Evolutionary conservation across 352 stramenopile species (phyloP), one percentile per base, ranked within the genome.

Genomic region (Pythium aphanidermatum): DNA sequence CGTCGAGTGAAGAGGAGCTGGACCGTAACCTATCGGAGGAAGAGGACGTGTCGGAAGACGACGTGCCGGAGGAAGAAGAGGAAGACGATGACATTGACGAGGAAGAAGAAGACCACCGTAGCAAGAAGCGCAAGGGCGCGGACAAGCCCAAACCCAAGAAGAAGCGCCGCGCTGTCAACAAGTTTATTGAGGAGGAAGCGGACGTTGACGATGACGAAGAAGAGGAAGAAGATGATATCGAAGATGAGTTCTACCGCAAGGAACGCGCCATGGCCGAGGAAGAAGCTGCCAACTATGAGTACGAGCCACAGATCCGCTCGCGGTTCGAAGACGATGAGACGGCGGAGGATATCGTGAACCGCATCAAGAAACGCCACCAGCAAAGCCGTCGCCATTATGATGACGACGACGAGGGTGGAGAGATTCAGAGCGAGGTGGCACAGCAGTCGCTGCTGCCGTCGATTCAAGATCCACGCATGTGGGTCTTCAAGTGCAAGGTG

Each of bases 401-500:
- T 25, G 83, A 87, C 13, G 83, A 91, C 48, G 83, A 94, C 30
- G 83, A 92, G 40, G 76, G 80, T 3, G 74, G 74, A 2, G 83
- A 92, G 20, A 70, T 90, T 48, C 83, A 94, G 60, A 92, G 70
- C 35, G 83, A 90, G 10, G 83, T 95, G 30, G 83, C 83, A 31
- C 83, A 95, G 57, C 83, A 95, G 59, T 89, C 81, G 28, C 69
- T 93, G 17, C 55, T 95, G 54, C 83, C 83, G 41, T 93, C 83
- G 16, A 93, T 95, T 46, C 79, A 93, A 51, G 83, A 95, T 43
- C 83, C 83, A 34, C 78, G 81, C 41, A 85, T 95, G 74, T 95
- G 83, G 83, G 81, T 95, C 19, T 92, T 95, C 57, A 95, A 95
- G 55, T 95, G 83, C 73, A 94, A 94, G 60, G 70, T 83, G 50